Evolutionary conservation across 306 rosid species (phyloP).

Genomic region (Vicia sativa): DNA sequence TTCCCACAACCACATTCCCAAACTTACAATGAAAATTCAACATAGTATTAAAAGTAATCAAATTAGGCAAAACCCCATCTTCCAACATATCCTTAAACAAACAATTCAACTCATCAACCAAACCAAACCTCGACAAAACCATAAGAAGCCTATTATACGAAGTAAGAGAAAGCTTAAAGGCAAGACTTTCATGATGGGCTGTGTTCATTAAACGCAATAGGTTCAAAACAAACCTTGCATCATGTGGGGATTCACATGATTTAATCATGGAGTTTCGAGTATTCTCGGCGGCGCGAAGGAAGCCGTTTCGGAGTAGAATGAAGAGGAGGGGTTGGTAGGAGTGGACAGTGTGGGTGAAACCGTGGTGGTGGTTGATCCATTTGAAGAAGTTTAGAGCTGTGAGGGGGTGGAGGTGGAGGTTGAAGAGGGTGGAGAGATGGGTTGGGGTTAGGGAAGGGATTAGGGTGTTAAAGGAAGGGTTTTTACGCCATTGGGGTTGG

Average conservation of each 20-base stretch:
- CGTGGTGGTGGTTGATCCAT: constrained; percentile 55
- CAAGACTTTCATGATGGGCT: constrained; percentile 22
- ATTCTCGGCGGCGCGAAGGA: constrained; percentile 60
- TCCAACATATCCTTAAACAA: constrained; percentile 63
- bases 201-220: constrained; percentile 50
- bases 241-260: constrained; percentile 43
- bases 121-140: constrained; percentile 50
- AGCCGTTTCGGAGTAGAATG: constrained; percentile 58
- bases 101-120: constrained; percentile 57
- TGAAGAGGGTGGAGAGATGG: constrained; percentile 58
- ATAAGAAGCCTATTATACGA: constrained; percentile 66
- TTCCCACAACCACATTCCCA: constrained; percentile 64
- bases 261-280: constrained; percentile 67
- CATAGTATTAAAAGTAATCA: constrained; percentile 66
- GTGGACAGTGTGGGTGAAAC: constrained; percentile 54
- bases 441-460: constrained; percentile 59
- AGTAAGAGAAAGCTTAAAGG: constrained; percentile 61
- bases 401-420: constrained; percentile 59
- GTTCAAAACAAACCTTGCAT: constrained; percentile 53
- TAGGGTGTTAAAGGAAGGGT: constrained; percentile 52
- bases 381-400: constrained; percentile 70
- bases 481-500: constrained; percentile 63
- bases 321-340: constrained; percentile 57
- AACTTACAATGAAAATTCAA: constrained; percentile 67
- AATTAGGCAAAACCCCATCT: constrained; percentile 54